A percentile compares a stretch with the other conserved stretches of the same genome.
Conservation (phyloP, 441 rosid genomes). For the Populus hybrid region DNA sequence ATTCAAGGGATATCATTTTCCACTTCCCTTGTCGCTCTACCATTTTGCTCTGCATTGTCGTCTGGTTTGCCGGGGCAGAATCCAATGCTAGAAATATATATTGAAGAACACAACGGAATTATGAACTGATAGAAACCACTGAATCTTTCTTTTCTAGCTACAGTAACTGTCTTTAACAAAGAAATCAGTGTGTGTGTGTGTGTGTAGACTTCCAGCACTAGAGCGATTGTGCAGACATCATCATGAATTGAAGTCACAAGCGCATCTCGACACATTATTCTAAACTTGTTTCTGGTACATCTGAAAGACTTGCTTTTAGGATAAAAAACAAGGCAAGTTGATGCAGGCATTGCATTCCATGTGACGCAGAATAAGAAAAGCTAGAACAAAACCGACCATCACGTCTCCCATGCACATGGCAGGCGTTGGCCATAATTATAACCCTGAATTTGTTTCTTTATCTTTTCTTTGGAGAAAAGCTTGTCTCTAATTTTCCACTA, state of each 20-base stretch:
- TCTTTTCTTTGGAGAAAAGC: background rate
- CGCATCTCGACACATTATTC: background rate
- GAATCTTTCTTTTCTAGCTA: background rate
- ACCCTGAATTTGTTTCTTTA: background rate
- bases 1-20: slow-evolving; percentile 4
- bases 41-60: background rate
- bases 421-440: background rate
- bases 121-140: background rate
- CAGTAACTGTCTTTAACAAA: background rate
- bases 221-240: background rate
- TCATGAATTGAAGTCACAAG: background rate
- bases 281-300: background rate
- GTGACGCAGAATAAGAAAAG: background rate
- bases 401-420: background rate
- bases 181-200: background rate
- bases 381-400: background rate
- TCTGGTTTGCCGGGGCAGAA: background rate
- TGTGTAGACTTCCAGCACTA: too few species aligned
- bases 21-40: background rate
- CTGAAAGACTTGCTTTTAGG: background rate
- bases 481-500: background rate
- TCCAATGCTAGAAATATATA: background rate
- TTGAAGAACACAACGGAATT: background rate
- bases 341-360: background rate
- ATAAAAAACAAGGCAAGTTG: background rate